These are phyloP conservation scores for Crataegus laevigata DNA, from an alignment of 306 rosid species.

Conservation along the genomic window DNA sequence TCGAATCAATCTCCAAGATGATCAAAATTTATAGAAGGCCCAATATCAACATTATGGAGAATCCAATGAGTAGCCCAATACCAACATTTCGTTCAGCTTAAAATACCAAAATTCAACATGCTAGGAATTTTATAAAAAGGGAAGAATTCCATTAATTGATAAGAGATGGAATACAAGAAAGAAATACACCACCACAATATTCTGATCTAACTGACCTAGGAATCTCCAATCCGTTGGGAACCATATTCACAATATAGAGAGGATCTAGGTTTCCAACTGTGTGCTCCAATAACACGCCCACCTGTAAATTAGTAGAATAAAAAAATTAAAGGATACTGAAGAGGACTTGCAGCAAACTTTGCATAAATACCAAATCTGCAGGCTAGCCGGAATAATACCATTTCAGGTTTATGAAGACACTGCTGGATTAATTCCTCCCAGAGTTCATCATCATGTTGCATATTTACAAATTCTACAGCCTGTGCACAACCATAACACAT, in stretches of 20 bases:
- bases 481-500: constrained; percentile 29
- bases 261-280: constrained; percentile 85
- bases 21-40: neutral
- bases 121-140: neutral
- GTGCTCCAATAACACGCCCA: constrained; percentile 90
- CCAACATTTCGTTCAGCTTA: neutral
- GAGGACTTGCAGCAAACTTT: neutral
- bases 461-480: constrained; percentile 69
- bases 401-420: constrained; percentile 62
- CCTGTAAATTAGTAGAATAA: constrained; percentile 45
- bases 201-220: constrained; percentile 60
- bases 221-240: constrained; percentile 90
- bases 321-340: constrained; percentile 8
- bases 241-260: constrained; percentile 83
- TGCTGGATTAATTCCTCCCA: constrained; percentile 55
- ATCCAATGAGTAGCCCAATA: neutral
- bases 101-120: neutral
- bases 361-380: neutral
- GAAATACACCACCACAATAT: neutral
- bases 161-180: neutral
- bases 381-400: constrained; percentile 23
- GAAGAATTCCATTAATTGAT: neutral
- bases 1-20: neutral
- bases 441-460: constrained; percentile 60
- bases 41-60: neutral